Conservation (phyloP, 2,329 filamentous ascomycete species). For the Aspergillus ochraceus region DNA sequence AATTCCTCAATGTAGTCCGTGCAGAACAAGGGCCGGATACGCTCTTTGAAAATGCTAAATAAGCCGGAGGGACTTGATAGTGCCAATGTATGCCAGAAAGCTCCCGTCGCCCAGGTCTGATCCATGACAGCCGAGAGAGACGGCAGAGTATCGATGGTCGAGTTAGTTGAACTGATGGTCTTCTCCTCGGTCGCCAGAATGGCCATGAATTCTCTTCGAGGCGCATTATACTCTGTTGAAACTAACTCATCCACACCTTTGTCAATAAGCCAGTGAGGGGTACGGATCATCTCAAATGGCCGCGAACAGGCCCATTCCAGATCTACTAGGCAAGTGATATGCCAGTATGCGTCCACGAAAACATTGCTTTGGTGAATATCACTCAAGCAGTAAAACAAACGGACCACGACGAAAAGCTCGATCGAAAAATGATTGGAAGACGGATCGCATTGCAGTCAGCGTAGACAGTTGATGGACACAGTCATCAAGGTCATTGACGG, state of each 20-base stretch:
- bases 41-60: background rate
- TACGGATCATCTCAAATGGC: background rate
- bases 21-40: conserved; percentile 5
- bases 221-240: background rate
- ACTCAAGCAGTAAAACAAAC: conserved; percentile 26
- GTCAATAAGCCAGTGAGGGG: background rate
- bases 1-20: conserved; percentile 14
- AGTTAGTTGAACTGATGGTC: background rate
- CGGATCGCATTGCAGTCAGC: conserved; percentile 6
- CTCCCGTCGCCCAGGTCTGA: background rate
- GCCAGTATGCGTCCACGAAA: conserved; percentile 25
- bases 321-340: conserved; percentile 19
- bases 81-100: background rate
- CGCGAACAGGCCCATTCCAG: background rate
- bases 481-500: background rate
- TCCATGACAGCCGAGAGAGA: background rate
- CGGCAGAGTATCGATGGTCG: background rate
- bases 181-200: background rate
- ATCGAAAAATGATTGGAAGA: background rate
- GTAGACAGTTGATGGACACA: background rate
- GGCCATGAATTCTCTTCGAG: background rate
- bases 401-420: conserved; percentile 4
- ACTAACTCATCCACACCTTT: background rate
- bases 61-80: background rate
- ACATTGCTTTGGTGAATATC: conserved; percentile 42